Evolutionary conservation across 192 early-diverging fungal species (phyloP), one percentile per base, ranked within the genome.

Genomic region (Geranomyces michiganensis): DNA sequence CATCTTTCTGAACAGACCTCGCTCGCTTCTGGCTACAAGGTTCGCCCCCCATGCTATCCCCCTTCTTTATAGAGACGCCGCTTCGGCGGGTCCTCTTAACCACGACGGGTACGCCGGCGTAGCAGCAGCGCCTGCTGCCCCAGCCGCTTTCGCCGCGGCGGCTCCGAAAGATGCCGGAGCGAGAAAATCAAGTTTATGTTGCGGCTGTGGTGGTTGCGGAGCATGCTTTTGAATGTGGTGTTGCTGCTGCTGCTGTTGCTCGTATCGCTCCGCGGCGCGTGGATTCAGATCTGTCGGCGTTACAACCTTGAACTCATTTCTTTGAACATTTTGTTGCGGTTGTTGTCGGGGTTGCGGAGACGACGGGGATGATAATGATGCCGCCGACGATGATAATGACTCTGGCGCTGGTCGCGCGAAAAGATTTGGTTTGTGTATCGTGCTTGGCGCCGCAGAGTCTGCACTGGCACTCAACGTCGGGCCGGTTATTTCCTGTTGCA

Each of bases 391-490:
- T 3, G 7, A 4, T 26, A 17, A 53, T 17, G 15, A 26, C 17
- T 53, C n/a, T 3, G 51, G 51, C 17, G 51, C 15, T 4, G 51
- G n/a, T 53, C 51, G 19, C 17, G 51, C 51, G 17, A 53, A 53
- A 4, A 53, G 17, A 15, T 53, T 53, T 17, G 51, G 51, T 53
- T 53, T 53, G 24, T 53, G 51, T 9, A 53, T 53, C 51, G 51
- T 53, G 51, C 51, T 53, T 53, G 51, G 19, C 17, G 19, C 51
- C 51, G 51, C 51, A 53, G 51, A n/a, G n/a, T 53, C n/a, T 53
- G 51, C 51, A 10, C 36, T 41, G 36, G 36, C 51, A 15, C 51
- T 53, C 7, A 24, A 17, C 51, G 51, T 26, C 19, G 46, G 46
- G 36, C 3, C 36, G 10, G 3, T 41, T 41, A 7, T 53, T 15